Percentiles rank a stretch among this genome's conserved stretches.
Conservation (phyloP, 257 asterid genomes). For the Lithospermum erythrorhizon region DNA sequence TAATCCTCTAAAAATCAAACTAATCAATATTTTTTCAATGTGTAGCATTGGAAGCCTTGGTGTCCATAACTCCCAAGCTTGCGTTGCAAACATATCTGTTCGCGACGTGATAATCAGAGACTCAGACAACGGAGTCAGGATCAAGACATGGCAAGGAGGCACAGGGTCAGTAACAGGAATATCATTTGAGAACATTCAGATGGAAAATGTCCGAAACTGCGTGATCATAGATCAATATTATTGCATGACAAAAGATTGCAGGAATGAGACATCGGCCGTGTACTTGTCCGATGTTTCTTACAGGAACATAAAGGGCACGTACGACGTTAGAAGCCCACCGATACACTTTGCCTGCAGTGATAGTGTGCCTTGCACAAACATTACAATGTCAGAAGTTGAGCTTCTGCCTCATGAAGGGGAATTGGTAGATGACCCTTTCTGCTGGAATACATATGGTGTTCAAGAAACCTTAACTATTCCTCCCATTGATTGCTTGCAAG, state of each 20-base stretch:
- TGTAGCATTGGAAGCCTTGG: conserved; percentile 96
- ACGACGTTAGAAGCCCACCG: conserved; percentile 75
- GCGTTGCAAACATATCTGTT: conserved; percentile 76
- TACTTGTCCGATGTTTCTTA: conserved; percentile 48
- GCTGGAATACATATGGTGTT: conserved; percentile 86
- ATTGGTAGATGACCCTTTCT: conserved; percentile 85
- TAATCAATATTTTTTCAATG: not conserved
- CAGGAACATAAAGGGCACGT: conserved; percentile 81
- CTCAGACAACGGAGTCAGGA: conserved; percentile 74
- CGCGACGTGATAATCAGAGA: conserved; percentile 55
- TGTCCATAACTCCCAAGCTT: conserved; percentile 63
- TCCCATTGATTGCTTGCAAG: conserved; percentile 74
- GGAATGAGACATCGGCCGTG: conserved; percentile 76
- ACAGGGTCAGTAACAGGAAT: conserved; percentile 71
- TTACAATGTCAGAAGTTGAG: conserved; percentile 93
- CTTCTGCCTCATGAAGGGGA: conserved; percentile 68
- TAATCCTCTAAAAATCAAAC: not conserved
- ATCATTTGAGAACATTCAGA: conserved; percentile 68
- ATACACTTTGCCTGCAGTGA: conserved; percentile 96
- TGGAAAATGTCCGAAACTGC: conserved; percentile 85
- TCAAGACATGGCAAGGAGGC: conserved; percentile 99
- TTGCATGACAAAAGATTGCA: conserved; percentile 65
- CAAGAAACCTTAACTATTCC: conserved; percentile 88
- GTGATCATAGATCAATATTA: conserved; percentile 86
- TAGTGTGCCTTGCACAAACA: conserved; percentile 71